These are phyloP conservation scores for Pterula multifida DNA, from an alignment of 1,284 basidiomycete species.

Conservation along the genomic window DNA sequence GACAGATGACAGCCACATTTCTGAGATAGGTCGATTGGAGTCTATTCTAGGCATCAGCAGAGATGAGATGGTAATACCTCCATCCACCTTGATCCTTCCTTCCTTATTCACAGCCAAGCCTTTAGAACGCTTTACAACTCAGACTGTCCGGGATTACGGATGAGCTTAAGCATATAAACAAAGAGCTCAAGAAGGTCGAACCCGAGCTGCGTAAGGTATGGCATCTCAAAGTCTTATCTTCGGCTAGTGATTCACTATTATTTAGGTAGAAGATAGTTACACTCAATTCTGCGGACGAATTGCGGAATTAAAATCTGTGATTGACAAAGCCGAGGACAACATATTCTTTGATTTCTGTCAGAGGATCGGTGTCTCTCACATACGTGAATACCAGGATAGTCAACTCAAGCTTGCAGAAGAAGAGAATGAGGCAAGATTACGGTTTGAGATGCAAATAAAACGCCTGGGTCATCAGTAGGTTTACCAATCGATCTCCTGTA, in stretches of 20 bases:
- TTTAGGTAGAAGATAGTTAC: constrained; percentile 42
- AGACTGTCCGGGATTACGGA: constrained; percentile 63
- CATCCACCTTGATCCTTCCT: not conserved
- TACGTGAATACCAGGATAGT: constrained; percentile 91
- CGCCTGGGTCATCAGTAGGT: constrained; percentile 80
- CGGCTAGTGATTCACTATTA: not conserved
- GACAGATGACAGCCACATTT: constrained; percentile 70
- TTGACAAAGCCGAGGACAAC: constrained; percentile 73
- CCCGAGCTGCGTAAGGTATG: constrained; percentile 60
- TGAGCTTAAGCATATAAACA: constrained; percentile 68
- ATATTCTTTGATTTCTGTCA: constrained; percentile 77
- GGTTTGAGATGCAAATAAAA: constrained; percentile 82
- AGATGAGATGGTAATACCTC: constrained; percentile 67
- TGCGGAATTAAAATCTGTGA: constrained; percentile 39
- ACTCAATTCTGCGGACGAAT: constrained; percentile 44
- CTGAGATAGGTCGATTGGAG: constrained; percentile 73
- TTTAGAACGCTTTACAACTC: constrained; percentile 49
- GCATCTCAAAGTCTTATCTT: not conserved
- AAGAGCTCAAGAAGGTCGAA: constrained; percentile 52
- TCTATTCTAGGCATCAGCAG: constrained; percentile 57
- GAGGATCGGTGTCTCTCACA: constrained; percentile 71
- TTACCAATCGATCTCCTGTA: constrained; percentile 3
- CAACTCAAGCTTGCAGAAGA: constrained; percentile 83
- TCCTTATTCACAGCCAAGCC: not conserved
- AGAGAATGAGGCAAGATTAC: constrained; percentile 75